These are phyloP conservation scores for Rhizopogon vinicolor DNA, from an alignment of 768 basidiomycete species.

Conservation along the genomic window DNA sequence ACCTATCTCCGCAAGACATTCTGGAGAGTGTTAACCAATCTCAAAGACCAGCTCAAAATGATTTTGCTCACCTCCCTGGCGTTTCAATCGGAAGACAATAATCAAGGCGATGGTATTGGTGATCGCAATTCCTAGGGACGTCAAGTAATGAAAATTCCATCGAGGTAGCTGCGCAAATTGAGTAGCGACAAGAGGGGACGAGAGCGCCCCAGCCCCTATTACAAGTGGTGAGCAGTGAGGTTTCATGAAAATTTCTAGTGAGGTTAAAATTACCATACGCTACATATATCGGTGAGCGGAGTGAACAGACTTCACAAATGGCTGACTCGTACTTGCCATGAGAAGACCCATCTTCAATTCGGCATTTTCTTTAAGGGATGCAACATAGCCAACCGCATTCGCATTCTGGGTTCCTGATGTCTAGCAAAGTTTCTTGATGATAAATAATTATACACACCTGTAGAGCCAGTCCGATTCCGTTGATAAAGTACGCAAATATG, in stretches of 20 bases:
- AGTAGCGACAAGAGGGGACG: constrained; percentile 73
- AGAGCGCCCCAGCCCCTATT: constrained; percentile 60
- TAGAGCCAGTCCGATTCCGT: constrained; percentile 47
- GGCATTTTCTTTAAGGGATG: constrained; percentile 48
- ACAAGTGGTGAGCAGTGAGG: background rate
- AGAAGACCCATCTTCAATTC: constrained; percentile 66
- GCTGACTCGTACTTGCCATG: constrained; percentile 36
- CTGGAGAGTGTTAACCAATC: constrained; percentile 25
- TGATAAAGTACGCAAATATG: constrained; percentile 41
- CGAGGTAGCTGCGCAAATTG: constrained; percentile 62
- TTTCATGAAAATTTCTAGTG: background rate
- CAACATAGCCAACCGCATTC: constrained; percentile 69
- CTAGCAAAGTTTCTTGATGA: background rate
- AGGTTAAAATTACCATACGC: background rate
- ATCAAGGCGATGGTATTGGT: constrained; percentile 49
- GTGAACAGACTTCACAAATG: background rate
- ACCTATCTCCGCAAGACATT: constrained; percentile 51
- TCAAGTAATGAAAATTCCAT: constrained; percentile 81
- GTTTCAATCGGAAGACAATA: constrained; percentile 61
- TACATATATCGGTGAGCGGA: background rate
- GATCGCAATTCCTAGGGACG: constrained; percentile 62
- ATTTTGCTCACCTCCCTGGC: constrained; percentile 55
- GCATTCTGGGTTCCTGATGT: constrained; percentile 44
- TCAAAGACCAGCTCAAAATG: background rate
- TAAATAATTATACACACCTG: constrained; percentile 25